phyloP scores from a whole-genome alignment of 2,329 filamentous ascomycete genomes.

The Colletotrichum lini region DNA sequence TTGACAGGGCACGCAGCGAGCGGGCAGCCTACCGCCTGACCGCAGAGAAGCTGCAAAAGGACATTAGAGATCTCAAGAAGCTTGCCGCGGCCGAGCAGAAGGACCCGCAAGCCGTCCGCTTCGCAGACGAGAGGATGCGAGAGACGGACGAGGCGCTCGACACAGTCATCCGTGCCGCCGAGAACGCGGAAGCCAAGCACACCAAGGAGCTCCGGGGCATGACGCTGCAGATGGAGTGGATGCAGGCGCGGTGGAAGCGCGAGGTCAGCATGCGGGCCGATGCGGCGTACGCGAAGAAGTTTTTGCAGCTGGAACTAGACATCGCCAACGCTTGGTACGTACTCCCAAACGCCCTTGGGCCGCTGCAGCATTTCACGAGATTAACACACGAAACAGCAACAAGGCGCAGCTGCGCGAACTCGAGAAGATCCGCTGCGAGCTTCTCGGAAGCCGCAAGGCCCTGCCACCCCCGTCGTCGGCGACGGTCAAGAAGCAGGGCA shows the following conservation, averaged over 20 bases:
- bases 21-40: conserved; percentile 68
- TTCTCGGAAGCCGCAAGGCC: conserved; percentile 56
- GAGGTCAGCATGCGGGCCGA: conserved; percentile 86
- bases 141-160: conserved; percentile 68
- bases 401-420: conserved; percentile 90
- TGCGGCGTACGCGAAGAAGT: conserved; percentile 88
- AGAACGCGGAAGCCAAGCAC: conserved; percentile 78
- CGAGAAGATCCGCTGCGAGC: conserved; percentile 76
- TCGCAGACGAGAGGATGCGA: conserved; percentile 49
- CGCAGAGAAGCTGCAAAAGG: conserved; percentile 68
- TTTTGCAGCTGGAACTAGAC: conserved; percentile 83
- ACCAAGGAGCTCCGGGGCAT: conserved; percentile 85
- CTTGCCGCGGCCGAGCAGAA: conserved; percentile 53
- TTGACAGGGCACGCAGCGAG: conserved; percentile 79
- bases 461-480: conserved; percentile 50
- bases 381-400: conserved; percentile 76
- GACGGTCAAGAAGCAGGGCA: conserved; percentile 34
- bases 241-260: conserved; percentile 84
- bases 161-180: conserved; percentile 70
- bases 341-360: neutral
- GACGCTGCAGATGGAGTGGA: conserved; percentile 90
- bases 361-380: conserved; percentile 33
- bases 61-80: conserved; percentile 63
- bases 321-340: conserved; percentile 93
- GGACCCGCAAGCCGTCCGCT: conserved; percentile 48